Base-by-base conservation (phyloP, 306 rosid genomes). In the Prunus mume region DNA sequence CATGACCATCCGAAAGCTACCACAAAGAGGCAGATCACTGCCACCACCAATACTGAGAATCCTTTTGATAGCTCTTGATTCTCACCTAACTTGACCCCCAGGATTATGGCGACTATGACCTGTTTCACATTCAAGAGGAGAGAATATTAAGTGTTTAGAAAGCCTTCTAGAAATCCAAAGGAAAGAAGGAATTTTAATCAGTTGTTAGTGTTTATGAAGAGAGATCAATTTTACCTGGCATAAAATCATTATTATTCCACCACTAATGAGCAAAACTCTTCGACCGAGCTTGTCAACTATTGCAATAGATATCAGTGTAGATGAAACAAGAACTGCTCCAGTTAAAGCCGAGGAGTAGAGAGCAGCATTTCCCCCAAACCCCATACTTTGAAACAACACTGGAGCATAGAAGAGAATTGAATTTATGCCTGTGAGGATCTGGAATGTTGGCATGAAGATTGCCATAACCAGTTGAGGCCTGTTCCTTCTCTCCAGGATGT, bases 361-460 rank as follows among this genome's bases (percentile, higher is more conserved):
- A 41, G 98, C 63, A 5, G 96, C 98, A 71, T 88, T 82, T 71
- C 94, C 82, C 2, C 83, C 91, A 45, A 94, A 94, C 27, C 97
- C 98, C 96, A 94, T 88, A 78, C 83, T 91, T 70, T 90, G 95
- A 77, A 94, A 94, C 76, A 94, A 69, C 60, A 94, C 89, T 1
- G 98, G 97, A 65, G 98, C 98, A 71, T 93, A 93, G 68, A 91
- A 93, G 12, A 93, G 92, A 56, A 93, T 93, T 4, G 98, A 91
- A 67, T 94, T 94, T 78, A 94, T 86, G 77, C 97, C 96, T 4
- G 97, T 94, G 65, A 94, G 86, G 80, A 94, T 94, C 74, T 94
- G 98, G 73, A 92, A 94, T 3, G 71, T 84, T 6, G 98, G 98
- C 97, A 94, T 83, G 83, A 82, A 86, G 76, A 94, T 87, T 51